phyloP scores from a whole-genome alignment of 1,284 basidiomycete genomes.

The Moesziomyces antarcticus region DNA sequence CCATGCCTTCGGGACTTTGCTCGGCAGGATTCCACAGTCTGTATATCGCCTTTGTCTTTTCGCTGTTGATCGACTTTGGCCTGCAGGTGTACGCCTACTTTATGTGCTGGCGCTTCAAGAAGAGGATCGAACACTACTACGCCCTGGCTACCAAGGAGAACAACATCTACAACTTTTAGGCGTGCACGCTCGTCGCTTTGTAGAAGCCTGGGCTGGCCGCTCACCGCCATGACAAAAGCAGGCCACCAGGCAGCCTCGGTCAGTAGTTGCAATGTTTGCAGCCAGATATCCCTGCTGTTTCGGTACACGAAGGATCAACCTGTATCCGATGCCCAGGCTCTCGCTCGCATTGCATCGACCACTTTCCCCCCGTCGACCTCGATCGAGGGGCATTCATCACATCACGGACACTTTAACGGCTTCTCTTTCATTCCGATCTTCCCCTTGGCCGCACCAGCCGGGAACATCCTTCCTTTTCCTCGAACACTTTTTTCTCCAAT shows the following conservation, averaged over 20 bases:
- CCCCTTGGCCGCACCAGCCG: neutral
- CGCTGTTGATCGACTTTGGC: slow-evolving; percentile 75
- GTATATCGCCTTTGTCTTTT: slow-evolving; percentile 77
- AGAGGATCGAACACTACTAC: slow-evolving; percentile 63
- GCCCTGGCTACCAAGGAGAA: slow-evolving; percentile 46
- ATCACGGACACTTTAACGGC: neutral
- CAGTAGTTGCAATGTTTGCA: neutral
- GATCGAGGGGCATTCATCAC: neutral
- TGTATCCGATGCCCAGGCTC: too few species aligned
- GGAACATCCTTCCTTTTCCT: slow-evolving; percentile 1
- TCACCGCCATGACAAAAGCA: neutral
- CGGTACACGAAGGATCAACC: too few species aligned
- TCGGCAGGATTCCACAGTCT: slow-evolving; percentile 75
- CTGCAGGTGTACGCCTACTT: slow-evolving; percentile 74
- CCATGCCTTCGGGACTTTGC: slow-evolving; percentile 75
- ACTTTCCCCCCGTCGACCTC: neutral
- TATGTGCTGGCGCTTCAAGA: slow-evolving; percentile 64
- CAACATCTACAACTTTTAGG: slow-evolving; percentile 44
- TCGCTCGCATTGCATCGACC: neutral
- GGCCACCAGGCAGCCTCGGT: neutral
- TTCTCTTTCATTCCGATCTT: neutral
- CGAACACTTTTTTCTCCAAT: slow-evolving; percentile 1
- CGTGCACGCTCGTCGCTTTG: neutral
- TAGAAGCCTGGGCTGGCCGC: too few species aligned
- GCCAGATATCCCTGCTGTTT: neutral